Conservation (phyloP, 176 grass and related monocot genomes). For the Stipa capillata region DNA sequence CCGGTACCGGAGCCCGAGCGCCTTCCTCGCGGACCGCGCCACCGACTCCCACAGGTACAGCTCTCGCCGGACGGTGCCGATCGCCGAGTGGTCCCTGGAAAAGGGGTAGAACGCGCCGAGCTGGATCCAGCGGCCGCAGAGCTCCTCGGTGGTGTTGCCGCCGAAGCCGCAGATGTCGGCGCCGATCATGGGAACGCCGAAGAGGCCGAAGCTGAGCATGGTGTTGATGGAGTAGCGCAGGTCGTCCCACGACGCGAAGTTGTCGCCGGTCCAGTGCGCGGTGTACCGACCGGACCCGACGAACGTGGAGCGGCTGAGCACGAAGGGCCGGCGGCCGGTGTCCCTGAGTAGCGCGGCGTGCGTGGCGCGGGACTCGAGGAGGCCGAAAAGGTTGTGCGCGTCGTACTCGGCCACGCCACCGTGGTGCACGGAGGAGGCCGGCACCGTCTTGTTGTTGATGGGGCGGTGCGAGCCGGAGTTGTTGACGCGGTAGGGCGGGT, state of each 20-base stretch:
- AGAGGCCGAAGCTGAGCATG: slow-evolving; percentile 67
- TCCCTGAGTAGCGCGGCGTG: slow-evolving; percentile 34
- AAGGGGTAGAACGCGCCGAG: slow-evolving; percentile 92
- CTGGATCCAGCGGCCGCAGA: slow-evolving; percentile 84
- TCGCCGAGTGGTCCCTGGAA: slow-evolving; percentile 64
- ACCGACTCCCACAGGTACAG: slow-evolving; percentile 70
- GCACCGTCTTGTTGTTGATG: slow-evolving; percentile 53
- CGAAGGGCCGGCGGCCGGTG: slow-evolving; percentile 62
- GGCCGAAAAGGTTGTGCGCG: slow-evolving; percentile 68
- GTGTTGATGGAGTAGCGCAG: slow-evolving; percentile 61
- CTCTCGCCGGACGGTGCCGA: slow-evolving; percentile 36
- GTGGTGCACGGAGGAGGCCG: slow-evolving; percentile 58
- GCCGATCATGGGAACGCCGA: slow-evolving; percentile 79
- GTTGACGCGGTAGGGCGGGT: slow-evolving; percentile 78
- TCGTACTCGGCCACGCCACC: slow-evolving; percentile 70
- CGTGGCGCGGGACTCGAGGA: slow-evolving; percentile 61
- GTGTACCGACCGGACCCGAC: slow-evolving; percentile 68
- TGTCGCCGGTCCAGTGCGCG: slow-evolving; percentile 87
- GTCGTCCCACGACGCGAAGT: slow-evolving; percentile 46
- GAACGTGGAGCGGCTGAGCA: slow-evolving; percentile 74
- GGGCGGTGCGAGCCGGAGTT: slow-evolving; percentile 48
- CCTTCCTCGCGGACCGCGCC: slow-evolving; percentile 48
- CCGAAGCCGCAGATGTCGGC: slow-evolving; percentile 84
- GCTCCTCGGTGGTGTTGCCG: slow-evolving; percentile 66
- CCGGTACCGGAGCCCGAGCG: slow-evolving; percentile 64